phyloP scores from a whole-genome alignment of 176 grass and related monocot genomes.

The Oryza brachyantha region DNA sequence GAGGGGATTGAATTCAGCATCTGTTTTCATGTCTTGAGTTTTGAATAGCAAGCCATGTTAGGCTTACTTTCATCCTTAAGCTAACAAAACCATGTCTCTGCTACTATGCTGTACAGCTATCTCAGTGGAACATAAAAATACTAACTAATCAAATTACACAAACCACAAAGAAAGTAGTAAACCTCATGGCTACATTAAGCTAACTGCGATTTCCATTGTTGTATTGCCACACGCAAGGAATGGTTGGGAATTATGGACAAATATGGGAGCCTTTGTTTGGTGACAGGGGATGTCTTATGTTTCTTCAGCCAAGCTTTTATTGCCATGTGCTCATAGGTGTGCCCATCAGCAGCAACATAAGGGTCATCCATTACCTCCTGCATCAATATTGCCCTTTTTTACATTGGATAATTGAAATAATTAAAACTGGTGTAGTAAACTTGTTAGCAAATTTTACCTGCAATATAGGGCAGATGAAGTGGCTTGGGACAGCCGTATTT shows the following conservation, averaged over 20 bases:
- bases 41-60: neutral
- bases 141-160: constrained; percentile 27
- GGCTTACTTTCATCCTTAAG: neutral
- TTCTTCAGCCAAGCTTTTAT: constrained; percentile 78
- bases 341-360: constrained; percentile 79
- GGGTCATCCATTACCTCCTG: constrained; percentile 89
- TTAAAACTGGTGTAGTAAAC: neutral
- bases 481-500: constrained; percentile 42
- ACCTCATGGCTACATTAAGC: constrained; percentile 29
- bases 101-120: constrained; percentile 26
- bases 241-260: constrained; percentile 69
- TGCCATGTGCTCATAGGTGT: constrained; percentile 79
- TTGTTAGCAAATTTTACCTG: constrained; percentile 46
- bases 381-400: neutral
- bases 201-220: constrained; percentile 67
- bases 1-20: neutral
- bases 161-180: neutral
- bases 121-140: constrained; percentile 6
- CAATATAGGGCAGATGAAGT: constrained; percentile 78
- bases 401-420: neutral
- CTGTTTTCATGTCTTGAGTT: constrained; percentile 9
- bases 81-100: neutral
- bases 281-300: constrained; percentile 64
- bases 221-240: constrained; percentile 67
- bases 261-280: constrained; percentile 46